Evolutionary conservation across 495 filamentous ascomycete genomes (phyloP).

Genomic region (Oidiodendron maius): DNA sequence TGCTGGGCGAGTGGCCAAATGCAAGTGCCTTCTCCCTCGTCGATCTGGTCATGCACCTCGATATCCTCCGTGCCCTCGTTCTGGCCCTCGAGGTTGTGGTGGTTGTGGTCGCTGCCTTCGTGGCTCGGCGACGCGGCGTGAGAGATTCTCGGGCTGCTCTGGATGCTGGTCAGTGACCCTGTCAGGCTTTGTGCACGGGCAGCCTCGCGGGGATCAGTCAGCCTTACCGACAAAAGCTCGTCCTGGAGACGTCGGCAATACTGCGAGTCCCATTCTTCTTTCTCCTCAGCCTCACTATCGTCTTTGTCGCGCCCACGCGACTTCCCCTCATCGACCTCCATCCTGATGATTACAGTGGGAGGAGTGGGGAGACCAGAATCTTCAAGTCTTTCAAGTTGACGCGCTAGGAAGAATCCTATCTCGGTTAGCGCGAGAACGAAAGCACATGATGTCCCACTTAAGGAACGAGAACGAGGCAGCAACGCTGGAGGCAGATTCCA

Average conservation of each 20-base stretch:
- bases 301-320: no score
- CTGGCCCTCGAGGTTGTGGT: neutral
- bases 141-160: slow-evolving; percentile 1
- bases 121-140: neutral
- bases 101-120: neutral
- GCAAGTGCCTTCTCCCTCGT: neutral
- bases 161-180: neutral
- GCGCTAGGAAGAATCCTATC: neutral
- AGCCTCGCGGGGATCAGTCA: neutral
- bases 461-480: no score
- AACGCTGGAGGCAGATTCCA: no score
- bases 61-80: no score
- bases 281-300: neutral
- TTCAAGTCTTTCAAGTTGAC: neutral
- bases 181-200: neutral
- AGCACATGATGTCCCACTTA: neutral
- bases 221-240: neutral
- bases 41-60: neutral
- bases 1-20: neutral
- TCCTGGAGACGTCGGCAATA: neutral
- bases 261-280: neutral
- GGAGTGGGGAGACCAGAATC: neutral
- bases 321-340: no score
- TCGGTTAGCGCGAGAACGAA: neutral
- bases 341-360: neutral